These are phyloP conservation scores for Balansia obtecta DNA, from an alignment of 2,329 filamentous ascomycete genomes.

Conservation along the genomic window DNA sequence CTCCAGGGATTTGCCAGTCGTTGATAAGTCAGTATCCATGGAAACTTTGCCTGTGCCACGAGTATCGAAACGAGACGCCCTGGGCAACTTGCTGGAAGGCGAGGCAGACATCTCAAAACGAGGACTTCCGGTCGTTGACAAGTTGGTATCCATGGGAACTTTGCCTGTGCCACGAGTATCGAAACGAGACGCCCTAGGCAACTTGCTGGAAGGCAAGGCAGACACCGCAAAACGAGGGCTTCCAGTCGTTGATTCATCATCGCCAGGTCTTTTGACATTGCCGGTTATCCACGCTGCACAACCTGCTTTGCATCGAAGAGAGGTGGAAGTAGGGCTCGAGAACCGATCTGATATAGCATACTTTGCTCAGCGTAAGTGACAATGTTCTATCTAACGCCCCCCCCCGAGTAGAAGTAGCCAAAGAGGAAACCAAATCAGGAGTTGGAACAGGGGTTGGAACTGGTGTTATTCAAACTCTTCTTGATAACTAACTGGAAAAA, in stretches of 20 bases:
- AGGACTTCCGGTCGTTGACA: slow-evolving; percentile 1
- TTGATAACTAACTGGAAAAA: slow-evolving; percentile 7
- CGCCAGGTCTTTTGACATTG: slow-evolving; percentile 14
- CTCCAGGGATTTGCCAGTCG: not conserved
- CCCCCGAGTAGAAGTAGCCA: too few relatives aligned
- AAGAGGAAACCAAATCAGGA: not conserved
- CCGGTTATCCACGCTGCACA: slow-evolving; percentile 18
- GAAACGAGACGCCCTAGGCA: not conserved
- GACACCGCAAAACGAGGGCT: not conserved
- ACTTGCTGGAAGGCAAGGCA: not conserved
- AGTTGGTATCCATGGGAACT: slow-evolving; percentile 2
- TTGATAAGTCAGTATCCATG: not conserved
- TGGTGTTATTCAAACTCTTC: too few relatives aligned
- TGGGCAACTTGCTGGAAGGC: not conserved
- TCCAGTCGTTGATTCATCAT: slow-evolving; percentile 4
- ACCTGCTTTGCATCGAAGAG: slow-evolving; percentile 25
- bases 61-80: not conserved
- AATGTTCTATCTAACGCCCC: not conserved
- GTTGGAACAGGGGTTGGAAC: too few relatives aligned
- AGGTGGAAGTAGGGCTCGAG: slow-evolving; percentile 31
- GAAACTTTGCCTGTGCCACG: slow-evolving; percentile 8
- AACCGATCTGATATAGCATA: slow-evolving; percentile 42
- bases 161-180: slow-evolving; percentile 6
- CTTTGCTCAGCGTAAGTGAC: slow-evolving; percentile 32
- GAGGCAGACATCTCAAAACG: not conserved